These are phyloP conservation scores for Saccharomycopsis oosterbeekiorum DNA, from an alignment of 805 yeast species.

Conservation along the genomic window DNA sequence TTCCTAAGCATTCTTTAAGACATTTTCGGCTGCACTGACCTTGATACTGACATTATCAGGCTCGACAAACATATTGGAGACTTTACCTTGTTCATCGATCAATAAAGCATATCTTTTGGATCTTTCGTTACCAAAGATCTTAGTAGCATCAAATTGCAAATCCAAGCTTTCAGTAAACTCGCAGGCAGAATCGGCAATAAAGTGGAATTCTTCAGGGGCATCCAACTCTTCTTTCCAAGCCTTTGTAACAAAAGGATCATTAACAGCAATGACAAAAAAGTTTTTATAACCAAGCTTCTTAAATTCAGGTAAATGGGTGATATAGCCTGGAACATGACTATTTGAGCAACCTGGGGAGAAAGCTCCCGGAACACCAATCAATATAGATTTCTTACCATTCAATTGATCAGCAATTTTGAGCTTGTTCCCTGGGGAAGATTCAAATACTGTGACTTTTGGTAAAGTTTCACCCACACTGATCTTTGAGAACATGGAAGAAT, in stretches of 20 bases:
- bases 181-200: constrained; percentile 75
- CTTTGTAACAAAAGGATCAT: constrained; percentile 76
- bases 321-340: constrained; percentile 64
- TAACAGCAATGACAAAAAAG: constrained; percentile 65
- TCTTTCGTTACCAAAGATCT: constrained; percentile 68
- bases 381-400: constrained; percentile 31
- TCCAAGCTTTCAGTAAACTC: constrained; percentile 59
- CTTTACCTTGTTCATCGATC: constrained; percentile 49
- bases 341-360: constrained; percentile 74
- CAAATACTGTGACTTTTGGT: constrained; percentile 41
- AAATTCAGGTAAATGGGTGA: constrained; percentile 41
- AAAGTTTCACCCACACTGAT: constrained; percentile 50
- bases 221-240: constrained; percentile 59
- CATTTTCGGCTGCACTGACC: constrained; percentile 33
- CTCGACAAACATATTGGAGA: constrained; percentile 58
- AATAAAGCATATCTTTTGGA: constrained; percentile 67
- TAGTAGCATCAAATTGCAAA: constrained; percentile 63
- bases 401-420: constrained; percentile 29
- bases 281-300: constrained; percentile 54
- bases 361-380: constrained; percentile 67
- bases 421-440: constrained; percentile 12
- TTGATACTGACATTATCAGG: constrained; percentile 71
- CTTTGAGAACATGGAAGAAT: neutral
- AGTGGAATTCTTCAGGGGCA: constrained; percentile 32
- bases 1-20: constrained; percentile 21